Base-by-base conservation (phyloP, 257 asterid genomes). In the Forsythia suspensa region DNA sequence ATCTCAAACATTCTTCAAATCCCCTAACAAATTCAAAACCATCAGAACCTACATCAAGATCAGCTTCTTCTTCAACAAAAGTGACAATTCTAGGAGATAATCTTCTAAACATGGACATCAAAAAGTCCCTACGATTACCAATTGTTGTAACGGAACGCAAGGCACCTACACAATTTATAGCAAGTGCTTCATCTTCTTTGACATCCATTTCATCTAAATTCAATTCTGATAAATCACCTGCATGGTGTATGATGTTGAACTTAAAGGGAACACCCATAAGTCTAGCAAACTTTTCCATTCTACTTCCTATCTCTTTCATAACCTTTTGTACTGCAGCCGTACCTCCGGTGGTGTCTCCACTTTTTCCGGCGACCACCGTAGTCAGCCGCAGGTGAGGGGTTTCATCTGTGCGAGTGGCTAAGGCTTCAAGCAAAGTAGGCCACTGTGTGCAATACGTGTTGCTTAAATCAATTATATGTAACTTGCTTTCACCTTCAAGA, bases 391-490 rank as follows among this genome's bases (percentile, higher is more conserved):
- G 90, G 16, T 90, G 94, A 6, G 99, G 99, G 3, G 99, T 92
- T n/a, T 96, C 98, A 43, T 94, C 97, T 0, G 89, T 82, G 3
- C 97, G 84, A 0, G 98, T 96, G 21, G 99, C 98, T 37, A 96
- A 86, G n/a, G 99, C 97, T 85, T 96, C 99, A 0, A 96, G 86
- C 16, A 96, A 79, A 70, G 98, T 96, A 8, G 99, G 99, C 98
- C 99, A 96, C 88, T 96, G 99, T 2, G 99, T 94, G 87, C 98
- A 94, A 68, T 82, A 94, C 0, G 98, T 96, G 86, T 94, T 92
- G 80, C 97, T 90, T 2, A 96, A 71, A 77, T 96, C 99, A 37
- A 96, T 75, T 4, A 96, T 94, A 41, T 96, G 99, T 7, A 96
- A 51, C 76, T 83, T 89, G 51, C 59, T 36, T 73, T 94, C 97